Conservation (phyloP, 2,329 filamentous ascomycete species). For the Diaporthe sp. region DNA sequence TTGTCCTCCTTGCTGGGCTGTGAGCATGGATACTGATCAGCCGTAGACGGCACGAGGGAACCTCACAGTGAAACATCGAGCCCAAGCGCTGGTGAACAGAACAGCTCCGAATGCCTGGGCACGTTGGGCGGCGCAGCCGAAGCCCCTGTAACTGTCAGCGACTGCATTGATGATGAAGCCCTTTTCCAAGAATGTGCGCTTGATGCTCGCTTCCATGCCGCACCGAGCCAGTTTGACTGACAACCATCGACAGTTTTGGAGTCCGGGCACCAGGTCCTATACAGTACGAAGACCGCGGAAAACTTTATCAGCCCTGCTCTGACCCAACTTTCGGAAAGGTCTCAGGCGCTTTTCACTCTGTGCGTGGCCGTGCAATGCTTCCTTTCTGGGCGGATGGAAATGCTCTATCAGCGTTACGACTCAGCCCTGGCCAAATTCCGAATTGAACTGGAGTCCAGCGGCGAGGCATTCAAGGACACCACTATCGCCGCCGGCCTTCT, state of each 20-base stretch:
- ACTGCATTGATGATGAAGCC: not conserved
- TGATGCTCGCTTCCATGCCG: not conserved
- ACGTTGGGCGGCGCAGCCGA: no score
- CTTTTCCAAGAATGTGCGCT: not conserved
- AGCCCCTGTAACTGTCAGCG: not conserved
- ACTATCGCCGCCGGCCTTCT: not conserved
- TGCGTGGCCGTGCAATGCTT: not conserved
- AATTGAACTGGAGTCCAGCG: not conserved
- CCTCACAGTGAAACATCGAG: not conserved
- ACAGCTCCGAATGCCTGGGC: not conserved
- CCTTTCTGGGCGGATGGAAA: not conserved
- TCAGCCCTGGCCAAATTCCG: not conserved
- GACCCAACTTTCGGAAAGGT: not conserved
- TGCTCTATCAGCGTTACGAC: not conserved
- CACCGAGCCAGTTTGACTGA: not conserved
- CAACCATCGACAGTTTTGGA: not conserved
- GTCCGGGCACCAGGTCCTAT: not conserved
- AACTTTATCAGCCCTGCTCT: not conserved
- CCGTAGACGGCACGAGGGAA: not conserved
- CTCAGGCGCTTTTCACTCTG: not conserved
- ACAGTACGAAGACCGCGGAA: not conserved
- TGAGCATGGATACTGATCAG: not conserved
- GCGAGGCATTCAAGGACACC: not conserved
- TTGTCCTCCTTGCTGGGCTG: not conserved
- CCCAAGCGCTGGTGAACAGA: not conserved